phyloP scores from a whole-genome alignment of 768 basidiomycete genomes.

The Boletus rubescentipes region DNA sequence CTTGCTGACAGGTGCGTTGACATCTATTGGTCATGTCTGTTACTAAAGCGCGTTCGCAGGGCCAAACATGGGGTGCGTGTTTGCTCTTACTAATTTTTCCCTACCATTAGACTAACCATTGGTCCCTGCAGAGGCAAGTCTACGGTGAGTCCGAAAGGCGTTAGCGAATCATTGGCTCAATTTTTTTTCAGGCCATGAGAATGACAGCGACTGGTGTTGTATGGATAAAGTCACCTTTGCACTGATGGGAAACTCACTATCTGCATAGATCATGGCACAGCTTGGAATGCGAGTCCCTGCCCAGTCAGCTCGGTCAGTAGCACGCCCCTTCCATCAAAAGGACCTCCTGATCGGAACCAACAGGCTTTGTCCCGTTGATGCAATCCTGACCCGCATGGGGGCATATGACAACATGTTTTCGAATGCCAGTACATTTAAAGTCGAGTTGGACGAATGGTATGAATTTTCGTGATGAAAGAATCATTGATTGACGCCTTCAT shows the following conservation, averaged over 20 bases:
- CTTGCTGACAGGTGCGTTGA: slow-evolving; percentile 73
- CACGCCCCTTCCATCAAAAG: background rate
- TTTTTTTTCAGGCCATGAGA: slow-evolving; percentile 65
- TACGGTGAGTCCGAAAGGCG: slow-evolving; percentile 45
- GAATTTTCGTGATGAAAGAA: background rate
- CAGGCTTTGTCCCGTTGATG: slow-evolving; percentile 85
- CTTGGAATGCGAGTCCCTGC: slow-evolving; percentile 97
- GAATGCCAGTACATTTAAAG: slow-evolving; percentile 94
- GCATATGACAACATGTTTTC: slow-evolving; percentile 98
- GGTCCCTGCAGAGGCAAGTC: slow-evolving; percentile 63
- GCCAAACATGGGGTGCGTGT: slow-evolving; percentile 82
- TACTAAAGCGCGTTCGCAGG: slow-evolving; percentile 39
- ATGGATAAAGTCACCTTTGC: slow-evolving; percentile 24
- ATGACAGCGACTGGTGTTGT: slow-evolving; percentile 96
- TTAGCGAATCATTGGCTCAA: background rate
- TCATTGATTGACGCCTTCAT: background rate
- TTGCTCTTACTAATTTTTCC: background rate
- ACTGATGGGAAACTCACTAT: slow-evolving; percentile 5
- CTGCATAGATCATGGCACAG: slow-evolving; percentile 79
- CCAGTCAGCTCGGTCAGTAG: slow-evolving; percentile 61
- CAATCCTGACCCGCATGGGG: slow-evolving; percentile 96
- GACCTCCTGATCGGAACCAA: slow-evolving; percentile 6
- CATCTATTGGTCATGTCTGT: background rate
- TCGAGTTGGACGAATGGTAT: slow-evolving; percentile 96
- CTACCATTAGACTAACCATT: background rate